These are phyloP conservation scores for Aspergillus campestris DNA, from an alignment of 495 filamentous ascomycete genomes.

Conservation along the genomic window DNA sequence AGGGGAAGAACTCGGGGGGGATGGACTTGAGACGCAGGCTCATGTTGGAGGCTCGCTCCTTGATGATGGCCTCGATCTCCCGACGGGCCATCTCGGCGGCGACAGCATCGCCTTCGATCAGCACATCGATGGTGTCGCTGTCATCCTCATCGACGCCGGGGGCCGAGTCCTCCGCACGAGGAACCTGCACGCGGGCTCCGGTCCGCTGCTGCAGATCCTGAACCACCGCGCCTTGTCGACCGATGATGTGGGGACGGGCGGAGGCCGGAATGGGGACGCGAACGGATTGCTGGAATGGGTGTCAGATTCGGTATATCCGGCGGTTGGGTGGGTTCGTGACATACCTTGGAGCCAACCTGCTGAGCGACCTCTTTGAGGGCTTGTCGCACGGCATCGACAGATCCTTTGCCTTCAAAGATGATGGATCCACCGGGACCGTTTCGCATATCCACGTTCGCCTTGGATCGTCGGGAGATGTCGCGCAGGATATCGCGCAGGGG, in stretches of 20 bases:
- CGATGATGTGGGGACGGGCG: conserved; percentile 79
- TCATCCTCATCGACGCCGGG: conserved; percentile 56
- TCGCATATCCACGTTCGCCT: conserved; percentile 71
- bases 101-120: conserved; percentile 83
- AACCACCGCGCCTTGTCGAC: conserved; percentile 80
- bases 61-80: conserved; percentile 76
- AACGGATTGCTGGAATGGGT: conserved; percentile 51
- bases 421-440: conserved; percentile 56
- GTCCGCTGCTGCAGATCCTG: conserved; percentile 77
- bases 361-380: conserved; percentile 79
- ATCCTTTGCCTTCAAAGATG: conserved; percentile 74
- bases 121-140: conserved; percentile 69
- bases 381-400: conserved; percentile 65
- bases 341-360: conserved; percentile 77
- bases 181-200: conserved; percentile 80
- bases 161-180: conserved; percentile 57
- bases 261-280: conserved; percentile 75
- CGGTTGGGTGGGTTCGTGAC: conserved; percentile 1
- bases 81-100: conserved; percentile 70
- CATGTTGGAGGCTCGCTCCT: conserved; percentile 74
- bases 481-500: conserved; percentile 72
- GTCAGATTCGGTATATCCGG: neutral
- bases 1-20: conserved; percentile 89
- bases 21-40: conserved; percentile 69
- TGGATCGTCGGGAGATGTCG: conserved; percentile 81